Base-by-base conservation (phyloP, 2,329 filamentous ascomycete genomes). In the Graphium sp. region DNA sequence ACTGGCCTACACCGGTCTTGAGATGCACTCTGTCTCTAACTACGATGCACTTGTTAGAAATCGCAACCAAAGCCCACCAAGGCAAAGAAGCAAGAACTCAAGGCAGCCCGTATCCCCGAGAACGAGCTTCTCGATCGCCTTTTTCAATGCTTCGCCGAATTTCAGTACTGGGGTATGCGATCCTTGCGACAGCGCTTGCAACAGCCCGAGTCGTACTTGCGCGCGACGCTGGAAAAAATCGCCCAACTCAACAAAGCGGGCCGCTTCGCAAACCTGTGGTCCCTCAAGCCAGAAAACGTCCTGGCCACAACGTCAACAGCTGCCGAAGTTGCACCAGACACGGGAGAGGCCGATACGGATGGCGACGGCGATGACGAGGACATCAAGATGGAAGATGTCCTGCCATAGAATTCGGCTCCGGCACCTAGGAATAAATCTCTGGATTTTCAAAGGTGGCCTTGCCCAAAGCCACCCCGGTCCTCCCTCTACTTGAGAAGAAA, bases 141-240 rank as follows among this genome's bases (percentile, higher is more conserved):
- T 35, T 84, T 87, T 58, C 57, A 66, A 27, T 78, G 75, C 46
- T 98, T 94, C 70, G 70, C 75, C 32, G 61, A 78, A 43, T 92
- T 79, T 61, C 74, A 76, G 41, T 95, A 89, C 53, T 98, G 87
- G 85, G 74, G 79, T n/a, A 80, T 95, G 62, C 85, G 82, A 45
- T 71, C 78, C 5, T 67, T 98, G 40, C 82, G 83, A 37, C 63
- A 72, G 28, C 60, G 66, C 35, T 68, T 91, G 22, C 69, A 75
- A 34, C 89, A 98, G 53, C 89, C 89, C 2, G 89, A 95, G 48
- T 74, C 78, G n/a, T 95, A 85, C 49, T 68, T 98, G 35, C 83
- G 87, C 31, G 72, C 89, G 46, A 77, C 75, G 1, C 56, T 98
- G 39, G 78, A 85, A 36, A 74, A 83, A 44, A 70, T 95, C 34